Conservation (phyloP, 768 basidiomycete genomes). For the Leccinum uliginosum region DNA sequence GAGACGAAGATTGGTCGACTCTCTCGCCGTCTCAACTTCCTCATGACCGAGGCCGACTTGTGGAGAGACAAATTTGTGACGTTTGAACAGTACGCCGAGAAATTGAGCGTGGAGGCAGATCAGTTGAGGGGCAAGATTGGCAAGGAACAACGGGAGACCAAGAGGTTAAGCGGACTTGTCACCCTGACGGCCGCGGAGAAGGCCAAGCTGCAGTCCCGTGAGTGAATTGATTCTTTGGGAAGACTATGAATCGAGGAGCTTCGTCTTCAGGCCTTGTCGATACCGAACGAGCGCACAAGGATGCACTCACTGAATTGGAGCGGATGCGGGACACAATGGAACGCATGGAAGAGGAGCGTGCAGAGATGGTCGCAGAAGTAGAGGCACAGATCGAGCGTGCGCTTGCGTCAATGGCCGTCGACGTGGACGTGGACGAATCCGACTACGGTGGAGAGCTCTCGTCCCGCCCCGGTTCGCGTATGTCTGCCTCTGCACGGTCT, state of each 20-base stretch:
- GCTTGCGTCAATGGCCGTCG: conserved; percentile 75
- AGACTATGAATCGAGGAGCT: background rate
- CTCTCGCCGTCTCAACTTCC: conserved; percentile 80
- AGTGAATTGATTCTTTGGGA: conserved; percentile 29
- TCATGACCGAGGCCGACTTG: conserved; percentile 86
- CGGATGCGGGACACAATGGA: conserved; percentile 84
- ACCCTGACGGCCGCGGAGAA: conserved; percentile 77
- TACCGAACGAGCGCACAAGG: conserved; percentile 76
- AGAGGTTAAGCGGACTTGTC: conserved; percentile 74
- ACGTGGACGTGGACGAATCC: conserved; percentile 48
- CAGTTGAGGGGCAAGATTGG: conserved; percentile 86
- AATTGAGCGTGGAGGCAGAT: conserved; percentile 79
- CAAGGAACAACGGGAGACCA: conserved; percentile 87
- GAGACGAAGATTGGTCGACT: conserved; percentile 91
- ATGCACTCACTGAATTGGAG: conserved; percentile 77
- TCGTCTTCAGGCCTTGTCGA: conserved; percentile 65
- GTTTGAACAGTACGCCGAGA: conserved; percentile 92
- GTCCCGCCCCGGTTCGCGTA: conserved; percentile 63
- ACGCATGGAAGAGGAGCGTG: conserved; percentile 80
- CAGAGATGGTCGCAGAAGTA: conserved; percentile 89
- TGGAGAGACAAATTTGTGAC: conserved; percentile 94
- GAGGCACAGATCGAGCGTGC: conserved; percentile 89
- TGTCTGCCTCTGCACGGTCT: conserved; percentile 52
- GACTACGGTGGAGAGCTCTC: conserved; percentile 56
- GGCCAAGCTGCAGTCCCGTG: conserved; percentile 71